Evolutionary conservation across 495 filamentous ascomycete genomes (phyloP).

Genomic region (Penicillium coffeae): DNA sequence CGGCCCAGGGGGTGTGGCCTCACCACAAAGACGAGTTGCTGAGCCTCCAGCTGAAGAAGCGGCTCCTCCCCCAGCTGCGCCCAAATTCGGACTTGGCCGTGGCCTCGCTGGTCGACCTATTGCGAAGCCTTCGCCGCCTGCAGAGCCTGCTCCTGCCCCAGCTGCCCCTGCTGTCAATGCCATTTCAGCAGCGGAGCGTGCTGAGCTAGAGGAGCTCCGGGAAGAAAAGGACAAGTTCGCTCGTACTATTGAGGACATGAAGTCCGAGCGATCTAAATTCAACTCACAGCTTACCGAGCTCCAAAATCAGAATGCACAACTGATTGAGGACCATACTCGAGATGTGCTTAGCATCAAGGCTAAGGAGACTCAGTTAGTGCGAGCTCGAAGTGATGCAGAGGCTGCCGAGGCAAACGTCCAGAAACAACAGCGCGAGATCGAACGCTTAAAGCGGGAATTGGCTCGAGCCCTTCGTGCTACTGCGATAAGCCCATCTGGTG

Average conservation of each 20-base stretch:
- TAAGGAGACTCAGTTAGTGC: constrained; percentile 94
- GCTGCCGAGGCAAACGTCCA: constrained; percentile 78
- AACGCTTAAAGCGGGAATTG: constrained; percentile 81
- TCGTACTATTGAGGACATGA: constrained; percentile 68
- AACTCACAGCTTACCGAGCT: constrained; percentile 80
- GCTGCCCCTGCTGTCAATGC: constrained; percentile 52
- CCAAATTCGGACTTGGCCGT: constrained; percentile 66
- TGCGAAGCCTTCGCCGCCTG: constrained; percentile 62
- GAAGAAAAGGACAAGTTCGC: constrained; percentile 72
- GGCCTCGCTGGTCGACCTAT: constrained; percentile 83
- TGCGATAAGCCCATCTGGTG: constrained; percentile 37
- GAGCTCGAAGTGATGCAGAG: constrained; percentile 86
- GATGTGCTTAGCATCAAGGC: constrained; percentile 95
- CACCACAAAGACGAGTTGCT: constrained; percentile 59
- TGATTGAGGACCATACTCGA: constrained; percentile 95
- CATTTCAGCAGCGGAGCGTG: constrained; percentile 70
- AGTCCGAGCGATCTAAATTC: constrained; percentile 67
- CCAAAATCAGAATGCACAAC: constrained; percentile 89
- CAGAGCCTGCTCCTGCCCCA: constrained; percentile 38
- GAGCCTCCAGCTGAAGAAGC: constrained; percentile 54
- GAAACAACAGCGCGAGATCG: constrained; percentile 82
- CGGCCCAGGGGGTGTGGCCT: constrained; percentile 56
- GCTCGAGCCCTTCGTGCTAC: constrained; percentile 43
- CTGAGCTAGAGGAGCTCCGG: constrained; percentile 86
- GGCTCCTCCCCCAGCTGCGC: constrained; percentile 48